Evolutionary conservation across 139 green algal species (phyloP), one percentile per base, ranked within the genome.

Genomic region (Trebouxia sp.): DNA sequence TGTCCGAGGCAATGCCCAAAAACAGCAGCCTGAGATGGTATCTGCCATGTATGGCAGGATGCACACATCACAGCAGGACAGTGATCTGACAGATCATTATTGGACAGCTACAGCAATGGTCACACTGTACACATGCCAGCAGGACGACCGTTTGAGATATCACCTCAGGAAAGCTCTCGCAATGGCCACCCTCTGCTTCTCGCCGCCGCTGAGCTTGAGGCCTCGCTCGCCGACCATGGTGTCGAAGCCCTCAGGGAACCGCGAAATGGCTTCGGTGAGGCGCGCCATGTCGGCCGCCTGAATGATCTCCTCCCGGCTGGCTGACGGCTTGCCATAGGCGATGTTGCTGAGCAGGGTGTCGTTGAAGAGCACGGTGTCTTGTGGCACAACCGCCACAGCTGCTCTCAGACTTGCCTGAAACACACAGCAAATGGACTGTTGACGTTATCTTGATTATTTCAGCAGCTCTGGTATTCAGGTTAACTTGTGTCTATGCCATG

Each of bases 171-270:
- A 94, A 9, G 93, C 93, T 22, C 93, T 78, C 0, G 96, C 96
- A 38, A 99, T 98, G 53, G 96, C 96, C 20, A 99, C 92, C 4
- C 96, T 90, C 91, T 98, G 96, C 90, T 98, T 98, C 88, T 98
- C 95, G 8, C 95, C 95, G 4, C 96, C 96, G 38, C 85, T 94
- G 1, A 98, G 91, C 86, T 98, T 96, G 35, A 97, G 85, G 7
- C 94, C 94, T 0, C 94, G 85, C 89, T 98, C 94, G 0, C 94
- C 93, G 47, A 97, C 93, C 35, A 90, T 55, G 0, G 93, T 97
- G 35, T 86, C 65, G 50, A 90, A 95, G 0, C 89, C 87, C n/a
- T 91, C 85, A 0, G 87, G 85, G 90, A 97, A 94, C 24, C 76
- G 62, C 0, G 51, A 55, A 15, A 97, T 85, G 0, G 88, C 83